These are phyloP conservation scores for Yarrowia sp. DNA, from an alignment of 805 yeast species.

Conservation along the genomic window DNA sequence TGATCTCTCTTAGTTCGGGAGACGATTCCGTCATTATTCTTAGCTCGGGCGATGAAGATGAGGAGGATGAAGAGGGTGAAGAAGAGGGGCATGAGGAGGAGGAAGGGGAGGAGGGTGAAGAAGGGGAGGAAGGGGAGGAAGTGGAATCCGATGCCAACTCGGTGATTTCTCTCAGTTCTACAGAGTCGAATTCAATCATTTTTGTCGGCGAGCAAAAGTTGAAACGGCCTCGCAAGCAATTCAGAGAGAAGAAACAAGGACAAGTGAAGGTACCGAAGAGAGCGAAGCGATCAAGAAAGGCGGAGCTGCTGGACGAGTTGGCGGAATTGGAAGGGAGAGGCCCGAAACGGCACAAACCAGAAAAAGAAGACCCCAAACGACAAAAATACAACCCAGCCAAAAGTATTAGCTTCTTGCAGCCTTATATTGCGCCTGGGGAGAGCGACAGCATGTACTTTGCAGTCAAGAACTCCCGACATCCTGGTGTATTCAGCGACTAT, in stretches of 20 bases:
- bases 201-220: neutral
- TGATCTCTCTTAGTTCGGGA: slow-evolving; percentile 9
- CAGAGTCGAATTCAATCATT: slow-evolving; percentile 3
- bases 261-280: too few relatives aligned
- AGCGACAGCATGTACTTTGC: neutral
- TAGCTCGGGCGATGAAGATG: neutral
- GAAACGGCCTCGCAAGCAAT: neutral
- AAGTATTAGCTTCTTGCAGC: neutral
- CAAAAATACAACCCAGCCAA: too few relatives aligned
- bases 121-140: too few relatives aligned
- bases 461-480: neutral
- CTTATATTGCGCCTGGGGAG: neutral
- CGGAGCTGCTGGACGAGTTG: too few relatives aligned
- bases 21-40: slow-evolving; percentile 10
- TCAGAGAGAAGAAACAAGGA: too few relatives aligned
- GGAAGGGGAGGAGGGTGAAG: too few relatives aligned
- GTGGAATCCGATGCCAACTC: neutral
- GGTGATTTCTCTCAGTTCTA: slow-evolving; percentile 4
- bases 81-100: too few relatives aligned
- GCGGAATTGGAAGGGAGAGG: too few relatives aligned
- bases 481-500: neutral
- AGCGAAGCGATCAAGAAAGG: neutral
- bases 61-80: too few relatives aligned
- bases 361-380: neutral
- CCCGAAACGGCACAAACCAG: neutral